Percentiles rank a stretch among this genome's conserved stretches.
phyloP scores from a whole-genome alignment of 1,284 basidiomycete species.

The Boletus mariae region DNA sequence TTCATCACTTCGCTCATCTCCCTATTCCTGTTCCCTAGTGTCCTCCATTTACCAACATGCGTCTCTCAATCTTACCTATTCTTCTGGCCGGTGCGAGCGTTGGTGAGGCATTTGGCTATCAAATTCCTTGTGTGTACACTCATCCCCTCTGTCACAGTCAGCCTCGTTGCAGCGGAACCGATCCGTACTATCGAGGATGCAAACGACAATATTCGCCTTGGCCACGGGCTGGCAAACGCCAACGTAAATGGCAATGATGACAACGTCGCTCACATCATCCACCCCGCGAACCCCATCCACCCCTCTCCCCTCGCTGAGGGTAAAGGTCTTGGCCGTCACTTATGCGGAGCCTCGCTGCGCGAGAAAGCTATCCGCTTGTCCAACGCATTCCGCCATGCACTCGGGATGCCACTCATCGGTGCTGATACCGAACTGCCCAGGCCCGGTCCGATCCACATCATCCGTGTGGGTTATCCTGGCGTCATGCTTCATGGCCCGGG shows the following conservation, averaged over 20 bases:
- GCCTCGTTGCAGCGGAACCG: constrained; percentile 28
- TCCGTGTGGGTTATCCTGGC: constrained; percentile 14
- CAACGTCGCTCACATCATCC: constrained; percentile 25
- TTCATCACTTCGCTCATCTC: background rate
- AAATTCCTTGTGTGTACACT: background rate
- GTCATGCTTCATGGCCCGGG: constrained; percentile 4
- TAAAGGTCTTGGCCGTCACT: constrained; percentile 18
- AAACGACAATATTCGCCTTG: constrained; percentile 33
- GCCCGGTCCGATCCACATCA: constrained; percentile 17
- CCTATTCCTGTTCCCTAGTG: constrained; percentile 1
- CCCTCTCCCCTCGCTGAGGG: constrained; percentile 7
- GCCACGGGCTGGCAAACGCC: constrained; percentile 30
- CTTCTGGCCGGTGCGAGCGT: constrained; percentile 25
- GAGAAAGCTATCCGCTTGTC: constrained; percentile 33
- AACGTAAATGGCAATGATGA: constrained; percentile 34
- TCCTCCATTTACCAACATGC: constrained; percentile 16
- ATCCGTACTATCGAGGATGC: constrained; percentile 17
- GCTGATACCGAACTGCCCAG: constrained; percentile 1
- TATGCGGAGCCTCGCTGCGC: constrained; percentile 32
- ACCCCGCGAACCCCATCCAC: constrained; percentile 12
- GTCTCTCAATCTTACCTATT: constrained; percentile 27
- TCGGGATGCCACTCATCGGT: constrained; percentile 30
- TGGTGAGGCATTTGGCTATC: constrained; percentile 17
- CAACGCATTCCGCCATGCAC: constrained; percentile 31
- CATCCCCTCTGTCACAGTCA: constrained; percentile 11